These are phyloP conservation scores for Yamadazyma jaroonii DNA, from an alignment of 1,139 yeast species.

Conservation along the genomic window DNA sequence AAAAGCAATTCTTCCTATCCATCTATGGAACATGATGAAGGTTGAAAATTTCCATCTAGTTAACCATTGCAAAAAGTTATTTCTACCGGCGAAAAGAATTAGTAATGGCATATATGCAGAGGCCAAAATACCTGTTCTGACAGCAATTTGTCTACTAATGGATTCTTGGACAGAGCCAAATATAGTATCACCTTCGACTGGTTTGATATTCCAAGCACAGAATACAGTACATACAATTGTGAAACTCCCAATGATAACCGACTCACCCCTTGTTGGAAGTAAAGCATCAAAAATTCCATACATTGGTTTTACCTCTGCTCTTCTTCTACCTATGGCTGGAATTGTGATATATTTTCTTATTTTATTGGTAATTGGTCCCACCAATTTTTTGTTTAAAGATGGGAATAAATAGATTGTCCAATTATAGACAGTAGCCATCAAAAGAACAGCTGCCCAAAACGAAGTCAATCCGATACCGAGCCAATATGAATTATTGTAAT, in stretches of 20 bases:
- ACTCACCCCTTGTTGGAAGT: constrained; percentile 29
- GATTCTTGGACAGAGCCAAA: constrained; percentile 16
- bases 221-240: constrained; percentile 43
- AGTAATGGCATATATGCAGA: constrained; percentile 52
- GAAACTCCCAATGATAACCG: constrained; percentile 33
- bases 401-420: constrained; percentile 36
- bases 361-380: constrained; percentile 22
- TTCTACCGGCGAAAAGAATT: constrained; percentile 60
- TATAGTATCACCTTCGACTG: constrained; percentile 26
- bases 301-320: constrained; percentile 20
- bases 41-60: constrained; percentile 63
- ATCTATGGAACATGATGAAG: constrained; percentile 56
- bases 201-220: constrained; percentile 20
- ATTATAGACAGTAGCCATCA: constrained; percentile 39
- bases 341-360: constrained; percentile 29
- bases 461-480: constrained; percentile 49
- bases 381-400: constrained; percentile 17
- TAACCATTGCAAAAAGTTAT: constrained; percentile 51
- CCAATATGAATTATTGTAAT: constrained; percentile 38
- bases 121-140: constrained; percentile 57
- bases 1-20: constrained; percentile 53
- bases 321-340: constrained; percentile 29
- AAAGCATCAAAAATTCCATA: constrained; percentile 20
- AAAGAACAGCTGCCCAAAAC: constrained; percentile 46
- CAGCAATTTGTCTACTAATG: constrained; percentile 41